Base-by-base conservation (phyloP, 768 basidiomycete genomes). In the Astraeus odoratus region DNA sequence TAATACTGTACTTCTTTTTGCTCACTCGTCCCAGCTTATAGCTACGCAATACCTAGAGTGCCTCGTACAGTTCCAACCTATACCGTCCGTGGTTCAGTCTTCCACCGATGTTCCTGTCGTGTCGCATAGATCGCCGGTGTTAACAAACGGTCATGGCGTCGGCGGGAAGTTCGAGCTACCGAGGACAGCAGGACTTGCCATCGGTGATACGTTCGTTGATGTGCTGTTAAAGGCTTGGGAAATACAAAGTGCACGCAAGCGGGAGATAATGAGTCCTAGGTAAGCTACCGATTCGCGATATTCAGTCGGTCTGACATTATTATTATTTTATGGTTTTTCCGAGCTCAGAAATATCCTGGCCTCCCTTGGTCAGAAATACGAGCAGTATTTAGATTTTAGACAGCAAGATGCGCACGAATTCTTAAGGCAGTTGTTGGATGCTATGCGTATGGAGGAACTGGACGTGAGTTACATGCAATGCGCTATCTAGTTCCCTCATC, bases 331-430 rank as follows among this genome's bases (percentile, higher is more conserved):
- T n/a, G n/a, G n/a, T 5, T 5, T 3, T 33, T 44, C 16, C 36
- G 19, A 39, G 35, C 16, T 3, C 54, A 87, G 86, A 56, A 71
- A 74, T 6, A 57, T 95, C 31, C 66, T 95, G 15, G 60, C 71
- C 23, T 73, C 77, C 9, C 68, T 96, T 13, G 86, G 91, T 3
- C 70, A 72, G 53, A 96, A 95, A 65, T 87, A 94, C 59, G 90
- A 92, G 52, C 93, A 98, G 57, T 98, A 96, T 56, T 78, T 88
- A 36, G 93, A 94, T 57, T 94, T 93, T 61, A 81, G 86, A 7
- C 94, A 98, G 63, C 94, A 96, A 63, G 94, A 98, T 58, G 90
- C 93, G 19, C 94, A 96, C 61, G 94, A 98, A 67, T 84, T 95
- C 50, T 66, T 97, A 20, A 75, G 89, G 26, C 92, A 93, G 51